These are phyloP conservation scores for Leccinum rimulosum DNA, from an alignment of 768 basidiomycete genomes.

Conservation along the genomic window DNA sequence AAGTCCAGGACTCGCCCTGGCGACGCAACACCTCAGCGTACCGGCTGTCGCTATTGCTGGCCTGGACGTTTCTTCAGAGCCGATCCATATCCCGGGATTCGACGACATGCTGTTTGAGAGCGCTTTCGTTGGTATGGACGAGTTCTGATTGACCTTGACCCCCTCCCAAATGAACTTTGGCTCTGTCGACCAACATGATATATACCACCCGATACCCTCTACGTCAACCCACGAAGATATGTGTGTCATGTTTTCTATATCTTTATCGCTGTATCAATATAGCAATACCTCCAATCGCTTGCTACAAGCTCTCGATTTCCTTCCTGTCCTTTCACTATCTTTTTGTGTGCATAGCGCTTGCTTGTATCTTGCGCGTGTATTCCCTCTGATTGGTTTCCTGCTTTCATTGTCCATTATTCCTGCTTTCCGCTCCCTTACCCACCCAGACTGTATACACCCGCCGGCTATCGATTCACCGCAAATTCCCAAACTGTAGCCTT, in stretches of 20 bases:
- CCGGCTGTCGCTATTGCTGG: conserved; percentile 8
- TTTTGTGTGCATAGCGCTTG: conserved; percentile 1
- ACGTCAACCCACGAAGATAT: neutral
- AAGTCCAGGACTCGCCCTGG: neutral
- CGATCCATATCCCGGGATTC: conserved; percentile 7
- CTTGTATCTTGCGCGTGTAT: neutral
- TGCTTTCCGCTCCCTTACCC: no score
- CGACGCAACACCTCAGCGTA: conserved; percentile 1
- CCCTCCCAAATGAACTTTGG: neutral
- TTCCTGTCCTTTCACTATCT: neutral
- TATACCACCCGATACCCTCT: no score
- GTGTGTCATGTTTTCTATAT: neutral
- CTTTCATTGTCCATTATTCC: no score
- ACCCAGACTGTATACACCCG: no score
- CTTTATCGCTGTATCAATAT: conserved; percentile 6
- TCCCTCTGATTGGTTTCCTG: no score
- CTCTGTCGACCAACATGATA: neutral
- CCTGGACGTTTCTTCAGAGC: conserved; percentile 3
- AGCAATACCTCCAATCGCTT: neutral
- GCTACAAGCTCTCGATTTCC: neutral
- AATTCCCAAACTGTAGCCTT: neutral
- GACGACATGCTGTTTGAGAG: conserved; percentile 19
- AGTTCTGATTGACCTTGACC: conserved; percentile 2
- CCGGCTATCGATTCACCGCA: neutral
- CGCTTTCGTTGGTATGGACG: conserved; percentile 10